Evolutionary conservation across 176 grass and related monocot species (phyloP), one percentile per base, ranked within the genome.

Genomic region (Ananas comosus): DNA sequence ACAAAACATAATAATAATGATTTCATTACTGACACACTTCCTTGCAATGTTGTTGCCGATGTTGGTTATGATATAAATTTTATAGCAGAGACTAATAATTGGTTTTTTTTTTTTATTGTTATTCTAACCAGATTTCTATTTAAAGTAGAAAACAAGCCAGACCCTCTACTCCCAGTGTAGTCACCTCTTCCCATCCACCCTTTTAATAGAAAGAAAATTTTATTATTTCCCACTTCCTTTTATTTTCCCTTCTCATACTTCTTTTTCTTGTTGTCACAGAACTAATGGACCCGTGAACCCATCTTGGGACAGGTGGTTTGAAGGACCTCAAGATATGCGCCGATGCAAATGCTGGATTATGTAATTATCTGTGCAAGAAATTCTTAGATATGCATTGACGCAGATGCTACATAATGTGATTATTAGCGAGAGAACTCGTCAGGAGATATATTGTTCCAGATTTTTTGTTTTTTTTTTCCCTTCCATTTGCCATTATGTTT

Each of bases 281-380:
- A 91, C 85, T 51, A 84, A 11, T 16, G 91, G 88, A 54, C 78
- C 80, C 52, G 77, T 72, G 48, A 82, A 51, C 50, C 70, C 76
- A 64, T 82, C 74, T 4, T 96, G 91, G 91, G 91, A 96, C 52
- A 79, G 82, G 68, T 96, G 88, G 91, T 91, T 96, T 68, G 91
- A 96, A 85, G 82, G 88, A 52, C 88, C 87, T 11, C 82, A 91
- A 72, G 80, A 96, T 76, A 83, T 83, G 53, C 72, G 63, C 48
- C 74, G 64, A 49, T 96, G 91, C 82, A 91, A 79, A 76, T 96
- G 87, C 80, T 91, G 91, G 85, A 80, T 96, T 72, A 71, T 96
- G 48, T 96, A 82, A 88, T 79, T 16, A 42, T 42, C 48, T 63
- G 74, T 8, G 33, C 33, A 42, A 42, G 33, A 7, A 42, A 42